A percentile compares a stretch with the other conserved stretches of the same genome.
Evolutionary conservation across 2,329 filamentous ascomycete genomes (phyloP).

Genomic region (Aspergillus clavatus): DNA sequence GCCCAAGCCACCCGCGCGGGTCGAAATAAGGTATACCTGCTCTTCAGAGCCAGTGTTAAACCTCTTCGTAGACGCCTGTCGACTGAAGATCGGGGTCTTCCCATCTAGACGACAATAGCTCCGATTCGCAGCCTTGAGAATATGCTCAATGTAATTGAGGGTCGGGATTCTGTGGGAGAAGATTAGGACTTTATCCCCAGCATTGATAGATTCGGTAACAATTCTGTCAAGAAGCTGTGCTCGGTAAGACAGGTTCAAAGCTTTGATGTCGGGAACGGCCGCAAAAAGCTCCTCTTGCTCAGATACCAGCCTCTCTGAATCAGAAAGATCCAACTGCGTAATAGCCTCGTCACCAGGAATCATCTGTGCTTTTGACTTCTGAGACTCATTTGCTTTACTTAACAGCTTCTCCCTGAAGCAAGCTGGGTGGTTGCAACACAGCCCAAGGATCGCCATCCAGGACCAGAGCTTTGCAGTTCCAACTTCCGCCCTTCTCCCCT

Average conservation of each 20-base stretch:
- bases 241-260: slow-evolving; percentile 61
- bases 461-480: slow-evolving; percentile 47
- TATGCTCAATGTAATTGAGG: slow-evolving; percentile 61
- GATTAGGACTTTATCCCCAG: slow-evolving; percentile 70
- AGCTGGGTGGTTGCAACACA: slow-evolving; percentile 57
- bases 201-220: slow-evolving; percentile 56
- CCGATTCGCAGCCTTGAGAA: slow-evolving; percentile 50
- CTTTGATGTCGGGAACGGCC: slow-evolving; percentile 32
- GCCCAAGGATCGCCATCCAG: slow-evolving; percentile 50
- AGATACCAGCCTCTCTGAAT: slow-evolving; percentile 28
- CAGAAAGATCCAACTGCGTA: slow-evolving; percentile 36
- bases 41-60: slow-evolving; percentile 59
- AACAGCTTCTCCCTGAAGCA: slow-evolving; percentile 50
- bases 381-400: slow-evolving; percentile 28
- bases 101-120: slow-evolving; percentile 64
- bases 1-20: slow-evolving; percentile 73
- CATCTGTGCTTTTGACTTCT: slow-evolving; percentile 10
- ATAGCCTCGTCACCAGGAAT: slow-evolving; percentile 27
- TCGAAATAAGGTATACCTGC: slow-evolving; percentile 73
- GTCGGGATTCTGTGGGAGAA: slow-evolving; percentile 71
- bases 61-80: slow-evolving; percentile 60
- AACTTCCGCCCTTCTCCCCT: slow-evolving; percentile 26
- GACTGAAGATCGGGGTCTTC: slow-evolving; percentile 48
- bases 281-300: slow-evolving; percentile 28
- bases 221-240: slow-evolving; percentile 64